phyloP scores from a whole-genome alignment of 768 basidiomycete species.

The Boletellus ananiceps region DNA sequence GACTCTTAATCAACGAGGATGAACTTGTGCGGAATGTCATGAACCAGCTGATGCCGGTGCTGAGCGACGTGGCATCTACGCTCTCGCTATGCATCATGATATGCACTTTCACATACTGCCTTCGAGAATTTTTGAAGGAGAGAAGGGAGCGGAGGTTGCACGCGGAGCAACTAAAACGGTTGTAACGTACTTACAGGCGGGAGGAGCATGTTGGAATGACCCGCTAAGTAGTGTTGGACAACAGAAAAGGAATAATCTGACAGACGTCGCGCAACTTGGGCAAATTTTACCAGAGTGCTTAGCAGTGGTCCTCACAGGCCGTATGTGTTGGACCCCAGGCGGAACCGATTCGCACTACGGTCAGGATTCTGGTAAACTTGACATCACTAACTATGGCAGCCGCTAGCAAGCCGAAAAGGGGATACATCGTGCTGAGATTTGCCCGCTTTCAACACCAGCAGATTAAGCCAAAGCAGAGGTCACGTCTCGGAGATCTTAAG shows the following conservation, averaged over 20 bases:
- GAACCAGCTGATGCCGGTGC: conserved; percentile 12
- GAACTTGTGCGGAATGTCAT: conserved; percentile 8
- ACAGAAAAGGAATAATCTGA: background rate
- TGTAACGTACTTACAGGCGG: background rate
- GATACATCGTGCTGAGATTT: no score
- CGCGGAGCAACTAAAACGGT: conserved; percentile 11
- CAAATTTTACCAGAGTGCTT: no score
- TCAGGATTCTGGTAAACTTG: no score
- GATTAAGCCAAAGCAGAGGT: no score
- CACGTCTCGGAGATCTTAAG: no score
- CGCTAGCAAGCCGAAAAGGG: no score
- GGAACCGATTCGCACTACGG: no score
- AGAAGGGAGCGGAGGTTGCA: conserved; percentile 18
- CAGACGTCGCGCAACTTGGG: background rate
- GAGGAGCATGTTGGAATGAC: background rate
- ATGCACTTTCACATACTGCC: conserved; percentile 16
- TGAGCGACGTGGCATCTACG: background rate
- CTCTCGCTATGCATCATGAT: conserved; percentile 9
- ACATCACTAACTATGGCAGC: no score
- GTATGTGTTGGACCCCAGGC: no score
- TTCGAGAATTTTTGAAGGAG: conserved; percentile 16
- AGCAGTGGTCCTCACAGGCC: no score
- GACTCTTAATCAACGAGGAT: conserved; percentile 17
- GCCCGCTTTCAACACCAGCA: no score
- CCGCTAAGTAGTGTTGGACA: background rate